phyloP scores from a whole-genome alignment of 331 rosid genomes.

The Quercus phellos region DNA sequence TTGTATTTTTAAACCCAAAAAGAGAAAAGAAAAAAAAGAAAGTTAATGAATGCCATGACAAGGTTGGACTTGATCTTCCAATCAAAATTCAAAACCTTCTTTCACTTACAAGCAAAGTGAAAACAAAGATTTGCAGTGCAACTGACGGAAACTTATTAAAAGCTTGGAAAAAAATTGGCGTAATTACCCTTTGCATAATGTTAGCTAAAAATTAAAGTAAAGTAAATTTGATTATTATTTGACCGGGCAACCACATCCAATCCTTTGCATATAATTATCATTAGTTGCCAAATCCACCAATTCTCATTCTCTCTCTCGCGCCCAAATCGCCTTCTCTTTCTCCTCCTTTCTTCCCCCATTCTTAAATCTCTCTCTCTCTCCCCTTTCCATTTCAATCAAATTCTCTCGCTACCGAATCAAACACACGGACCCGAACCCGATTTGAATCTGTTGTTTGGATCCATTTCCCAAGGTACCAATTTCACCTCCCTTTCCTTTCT shows the following conservation, averaged over 20 bases:
- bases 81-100: not conserved
- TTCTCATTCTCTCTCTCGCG: constrained; percentile 52
- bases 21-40: no score
- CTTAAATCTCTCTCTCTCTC: constrained; percentile 16
- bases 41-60: no score
- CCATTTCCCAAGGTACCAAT: constrained; percentile 31
- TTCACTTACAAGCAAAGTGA: not conserved
- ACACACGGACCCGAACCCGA: not conserved
- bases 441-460: constrained; percentile 8
- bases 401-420: constrained; percentile 20
- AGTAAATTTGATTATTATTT: constrained; percentile 26
- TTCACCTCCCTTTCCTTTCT: constrained; percentile 1
- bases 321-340: constrained; percentile 47
- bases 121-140: not conserved
- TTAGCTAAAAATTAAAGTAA: not conserved
- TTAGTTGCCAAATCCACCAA: constrained; percentile 41
- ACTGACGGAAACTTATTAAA: no score
- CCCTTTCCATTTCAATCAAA: constrained; percentile 20
- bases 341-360: constrained; percentile 9
- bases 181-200: not conserved
- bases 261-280: not conserved
- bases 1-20: no score
- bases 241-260: constrained; percentile 44
- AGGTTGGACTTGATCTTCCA: not conserved
- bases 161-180: not conserved